Evolutionary conservation across 495 filamentous ascomycete genomes (phyloP).

Genomic region (Astrocystis sublimbata): DNA sequence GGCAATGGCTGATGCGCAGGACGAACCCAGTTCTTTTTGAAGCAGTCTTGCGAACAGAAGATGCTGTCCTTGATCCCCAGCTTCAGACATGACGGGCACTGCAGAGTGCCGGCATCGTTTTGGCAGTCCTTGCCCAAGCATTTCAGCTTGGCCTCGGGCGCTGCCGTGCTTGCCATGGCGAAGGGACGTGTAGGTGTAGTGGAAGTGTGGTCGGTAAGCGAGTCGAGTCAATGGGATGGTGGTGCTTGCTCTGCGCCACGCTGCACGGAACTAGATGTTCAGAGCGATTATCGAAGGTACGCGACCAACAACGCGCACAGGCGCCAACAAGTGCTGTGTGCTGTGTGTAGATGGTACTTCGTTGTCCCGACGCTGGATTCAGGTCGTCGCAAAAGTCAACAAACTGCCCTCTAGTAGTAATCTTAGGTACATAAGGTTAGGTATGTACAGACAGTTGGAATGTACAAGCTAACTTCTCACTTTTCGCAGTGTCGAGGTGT

Average conservation of each 20-base stretch:
- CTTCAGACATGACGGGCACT: constrained; percentile 94
- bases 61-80: constrained; percentile 81
- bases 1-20: constrained; percentile 3
- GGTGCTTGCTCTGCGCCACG: background rate
- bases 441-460: no score
- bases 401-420: background rate
- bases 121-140: constrained; percentile 80
- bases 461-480: no score
- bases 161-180: constrained; percentile 42
- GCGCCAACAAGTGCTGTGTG: background rate
- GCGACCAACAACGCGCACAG: background rate
- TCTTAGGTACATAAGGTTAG: no score
- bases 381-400: background rate
- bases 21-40: constrained; percentile 96
- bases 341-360: no score
- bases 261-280: background rate
- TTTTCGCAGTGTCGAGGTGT: background rate
- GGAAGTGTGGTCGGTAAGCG: background rate
- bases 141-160: constrained; percentile 60
- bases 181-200: background rate
- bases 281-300: background rate
- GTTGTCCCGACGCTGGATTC: no score
- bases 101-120: constrained; percentile 78
- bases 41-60: constrained; percentile 98
- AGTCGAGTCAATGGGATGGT: no score